Evolutionary conservation across 1,284 basidiomycete genomes (phyloP).

Genomic region (Cryptococcus amylolentus): DNA sequence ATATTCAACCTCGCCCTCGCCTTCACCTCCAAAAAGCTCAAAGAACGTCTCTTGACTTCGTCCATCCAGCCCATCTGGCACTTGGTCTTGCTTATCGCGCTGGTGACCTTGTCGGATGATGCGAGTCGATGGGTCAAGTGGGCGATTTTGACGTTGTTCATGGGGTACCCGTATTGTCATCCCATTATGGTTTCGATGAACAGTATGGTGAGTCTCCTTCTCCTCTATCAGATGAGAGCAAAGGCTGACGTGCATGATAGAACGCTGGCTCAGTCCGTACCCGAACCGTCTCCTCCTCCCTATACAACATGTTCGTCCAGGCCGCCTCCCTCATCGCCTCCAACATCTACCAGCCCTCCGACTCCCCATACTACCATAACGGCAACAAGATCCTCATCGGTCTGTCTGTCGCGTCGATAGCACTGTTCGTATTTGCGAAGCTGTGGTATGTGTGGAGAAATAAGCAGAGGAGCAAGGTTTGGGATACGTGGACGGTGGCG

Average conservation of each 20-base stretch:
- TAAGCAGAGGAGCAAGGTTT: conserved; percentile 23
- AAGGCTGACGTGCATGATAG: neutral
- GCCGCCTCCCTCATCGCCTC: conserved; percentile 26
- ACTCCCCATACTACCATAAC: conserved; percentile 35
- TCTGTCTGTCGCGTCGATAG: conserved; percentile 22
- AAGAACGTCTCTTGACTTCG: conserved; percentile 16
- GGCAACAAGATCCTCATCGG: conserved; percentile 36
- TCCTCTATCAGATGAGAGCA: neutral
- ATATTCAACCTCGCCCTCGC: conserved; percentile 37
- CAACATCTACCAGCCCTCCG: conserved; percentile 37
- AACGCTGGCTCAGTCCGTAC: conserved; percentile 42
- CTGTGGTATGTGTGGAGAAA: conserved; percentile 28
- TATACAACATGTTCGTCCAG: conserved; percentile 45
- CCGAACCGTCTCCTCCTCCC: conserved; percentile 33
- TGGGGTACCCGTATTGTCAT: conserved; percentile 27
- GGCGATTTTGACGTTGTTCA: conserved; percentile 18
- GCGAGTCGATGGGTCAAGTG: conserved; percentile 25
- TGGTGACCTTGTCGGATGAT: conserved; percentile 24
- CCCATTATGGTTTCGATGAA: conserved; percentile 33
- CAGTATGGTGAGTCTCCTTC: conserved; percentile 8
- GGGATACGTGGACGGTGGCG: conserved; percentile 24
- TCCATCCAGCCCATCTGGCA: conserved; percentile 30
- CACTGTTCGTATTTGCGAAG: conserved; percentile 23
- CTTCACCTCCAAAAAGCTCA: conserved; percentile 24
- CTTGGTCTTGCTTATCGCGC: conserved; percentile 29